phyloP scores from a whole-genome alignment of 306 rosid genomes.

The Gastrolobium villosum region DNA sequence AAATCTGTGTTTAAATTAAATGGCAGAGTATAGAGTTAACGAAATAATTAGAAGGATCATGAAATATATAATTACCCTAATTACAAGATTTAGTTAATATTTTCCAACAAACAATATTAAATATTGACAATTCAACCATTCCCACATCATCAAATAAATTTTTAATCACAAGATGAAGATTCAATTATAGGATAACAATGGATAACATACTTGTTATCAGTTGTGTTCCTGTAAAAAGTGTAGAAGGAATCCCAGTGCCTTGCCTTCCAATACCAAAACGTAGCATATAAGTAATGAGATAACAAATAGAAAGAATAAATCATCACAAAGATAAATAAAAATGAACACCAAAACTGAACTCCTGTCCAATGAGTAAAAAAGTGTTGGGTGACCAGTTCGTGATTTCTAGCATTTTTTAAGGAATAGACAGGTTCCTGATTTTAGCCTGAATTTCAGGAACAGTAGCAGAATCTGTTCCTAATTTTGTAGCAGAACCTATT shows the following conservation, averaged over 20 bases:
- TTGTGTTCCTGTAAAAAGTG: conserved; percentile 84
- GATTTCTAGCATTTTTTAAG: no score
- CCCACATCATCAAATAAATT: conserved; percentile 31
- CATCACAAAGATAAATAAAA: conserved; percentile 10
- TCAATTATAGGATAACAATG: conserved; percentile 42
- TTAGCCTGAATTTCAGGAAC: no score
- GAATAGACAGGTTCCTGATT: no score
- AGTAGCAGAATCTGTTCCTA: no score
- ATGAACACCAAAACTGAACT: conserved; percentile 26
- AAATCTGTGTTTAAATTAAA: no score
- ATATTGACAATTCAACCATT: conserved; percentile 32
- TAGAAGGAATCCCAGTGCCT: conserved; percentile 95
- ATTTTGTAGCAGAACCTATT: no score
- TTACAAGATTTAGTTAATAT: neutral
- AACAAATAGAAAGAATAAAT: conserved; percentile 31
- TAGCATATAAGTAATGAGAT: conserved; percentile 24
- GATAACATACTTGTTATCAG: conserved; percentile 84
- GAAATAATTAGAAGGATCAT: neutral
- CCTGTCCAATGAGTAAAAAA: conserved; percentile 12
- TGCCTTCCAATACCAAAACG: conserved; percentile 66
- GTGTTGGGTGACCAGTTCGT: no score
- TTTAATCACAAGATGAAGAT: conserved; percentile 20
- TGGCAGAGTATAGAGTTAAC: no score
- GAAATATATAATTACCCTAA: neutral
- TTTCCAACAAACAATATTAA: conserved; percentile 27